A percentile compares a stretch with the other conserved stretches of the same genome.
Evolutionary conservation across 106 monocot species (phyloP).

Genomic region (Dioscorea dumetorum): DNA sequence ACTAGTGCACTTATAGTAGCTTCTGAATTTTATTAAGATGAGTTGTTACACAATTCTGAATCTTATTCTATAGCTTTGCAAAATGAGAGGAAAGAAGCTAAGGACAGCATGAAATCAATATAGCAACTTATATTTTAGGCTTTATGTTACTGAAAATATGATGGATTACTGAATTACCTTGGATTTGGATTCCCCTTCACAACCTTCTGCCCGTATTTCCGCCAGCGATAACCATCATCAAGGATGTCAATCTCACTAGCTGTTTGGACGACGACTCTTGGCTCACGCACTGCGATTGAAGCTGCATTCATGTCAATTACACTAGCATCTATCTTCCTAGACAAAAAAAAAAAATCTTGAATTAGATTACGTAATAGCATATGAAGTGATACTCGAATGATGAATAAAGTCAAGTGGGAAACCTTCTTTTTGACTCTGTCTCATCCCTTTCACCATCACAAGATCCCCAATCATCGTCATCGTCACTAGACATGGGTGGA

Average conservation of each 20-base stretch:
- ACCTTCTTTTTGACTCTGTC: constrained; percentile 77
- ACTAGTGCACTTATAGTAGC: constrained; percentile 91
- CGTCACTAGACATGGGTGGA: constrained; percentile 45
- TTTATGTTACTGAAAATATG: too few species aligned
- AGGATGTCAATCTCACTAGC: constrained; percentile 95
- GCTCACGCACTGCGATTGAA: constrained; percentile 61
- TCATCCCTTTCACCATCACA: constrained; percentile 59
- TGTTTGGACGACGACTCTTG: constrained; percentile 89
- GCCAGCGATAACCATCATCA: constrained; percentile 95
- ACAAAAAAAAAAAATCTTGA: constrained; percentile 1
- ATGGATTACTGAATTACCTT: constrained; percentile 27
- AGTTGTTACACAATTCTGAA: neutral
- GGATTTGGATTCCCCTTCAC: constrained; percentile 98
- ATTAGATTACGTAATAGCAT: too few species aligned
- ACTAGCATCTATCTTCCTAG: constrained; percentile 67
- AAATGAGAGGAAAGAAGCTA: too few species aligned
- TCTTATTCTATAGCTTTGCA: too few species aligned
- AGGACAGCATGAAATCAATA: too few species aligned
- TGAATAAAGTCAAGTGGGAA: neutral
- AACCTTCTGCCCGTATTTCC: constrained; percentile 98
- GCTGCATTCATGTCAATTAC: constrained; percentile 54
- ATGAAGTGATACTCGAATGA: too few species aligned
- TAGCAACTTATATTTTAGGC: too few species aligned
- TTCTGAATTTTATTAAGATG: constrained; percentile 33
- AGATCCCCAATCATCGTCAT: constrained; percentile 43